Percentiles rank a stretch among this genome's conserved stretches.
phyloP scores from a whole-genome alignment of 2,329 filamentous ascomycete species.

The Fulvia fulva region DNA sequence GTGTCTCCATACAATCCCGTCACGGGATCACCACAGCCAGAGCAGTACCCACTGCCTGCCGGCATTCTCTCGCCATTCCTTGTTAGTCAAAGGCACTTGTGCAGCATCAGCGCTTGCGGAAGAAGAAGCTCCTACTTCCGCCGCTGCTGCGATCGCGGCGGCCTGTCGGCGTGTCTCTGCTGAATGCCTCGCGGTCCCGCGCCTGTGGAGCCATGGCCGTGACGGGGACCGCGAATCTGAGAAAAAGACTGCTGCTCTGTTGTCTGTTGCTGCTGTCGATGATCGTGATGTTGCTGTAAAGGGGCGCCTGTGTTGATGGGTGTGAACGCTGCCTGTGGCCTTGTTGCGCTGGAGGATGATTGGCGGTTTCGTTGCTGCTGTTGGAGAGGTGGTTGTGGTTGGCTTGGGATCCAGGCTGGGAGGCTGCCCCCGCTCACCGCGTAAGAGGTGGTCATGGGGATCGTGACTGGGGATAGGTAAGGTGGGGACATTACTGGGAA shows the following conservation, averaged over 20 bases:
- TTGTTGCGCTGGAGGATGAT: neutral
- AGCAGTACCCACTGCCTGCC: slow-evolving; percentile 17
- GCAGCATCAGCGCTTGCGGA: neutral
- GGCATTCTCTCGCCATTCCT: slow-evolving; percentile 17
- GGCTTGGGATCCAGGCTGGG: slow-evolving; percentile 25
- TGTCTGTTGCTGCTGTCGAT: slow-evolving; percentile 14
- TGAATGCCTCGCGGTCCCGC: slow-evolving; percentile 22
- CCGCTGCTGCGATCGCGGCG: slow-evolving; percentile 19
- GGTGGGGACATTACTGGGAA: slow-evolving; percentile 30
- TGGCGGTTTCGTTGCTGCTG: slow-evolving; percentile 12
- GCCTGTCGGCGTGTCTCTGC: slow-evolving; percentile 10
- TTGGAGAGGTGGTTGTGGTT: slow-evolving; percentile 9
- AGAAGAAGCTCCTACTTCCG: slow-evolving; percentile 12
- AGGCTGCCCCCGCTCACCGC: slow-evolving; percentile 22
- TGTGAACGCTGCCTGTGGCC: slow-evolving; percentile 19
- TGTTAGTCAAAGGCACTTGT: neutral
- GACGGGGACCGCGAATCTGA: slow-evolving; percentile 24
- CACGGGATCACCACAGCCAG: slow-evolving; percentile 22
- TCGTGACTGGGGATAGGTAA: slow-evolving; percentile 18
- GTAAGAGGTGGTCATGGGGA: slow-evolving; percentile 13
- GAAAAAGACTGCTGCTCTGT: slow-evolving; percentile 22
- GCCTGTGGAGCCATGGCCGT: slow-evolving; percentile 12
- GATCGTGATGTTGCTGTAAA: slow-evolving; percentile 11
- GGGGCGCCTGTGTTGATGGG: slow-evolving; percentile 21
- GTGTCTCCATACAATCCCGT: neutral